Evolutionary conservation across 1,284 basidiomycete species (phyloP).

Genomic region (Ceratobasidium sp.): DNA sequence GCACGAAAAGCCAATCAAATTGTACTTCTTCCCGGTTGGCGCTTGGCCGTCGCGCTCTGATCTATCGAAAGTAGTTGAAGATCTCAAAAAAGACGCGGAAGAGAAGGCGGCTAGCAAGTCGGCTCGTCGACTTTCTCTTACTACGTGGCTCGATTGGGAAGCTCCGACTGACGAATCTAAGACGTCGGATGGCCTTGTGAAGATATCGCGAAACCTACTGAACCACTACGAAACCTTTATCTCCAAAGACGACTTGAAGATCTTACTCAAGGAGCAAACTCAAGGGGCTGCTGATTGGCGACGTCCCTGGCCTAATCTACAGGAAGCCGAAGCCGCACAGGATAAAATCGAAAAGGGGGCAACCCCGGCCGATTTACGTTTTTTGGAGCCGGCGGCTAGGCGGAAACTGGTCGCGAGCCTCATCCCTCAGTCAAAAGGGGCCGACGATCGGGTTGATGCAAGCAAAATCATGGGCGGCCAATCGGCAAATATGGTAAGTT

Average conservation of each 20-base stretch:
- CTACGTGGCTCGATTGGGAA: background rate
- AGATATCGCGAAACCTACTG: background rate
- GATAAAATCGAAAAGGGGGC: too few species aligned
- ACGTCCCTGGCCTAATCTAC: background rate
- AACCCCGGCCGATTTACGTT: background rate
- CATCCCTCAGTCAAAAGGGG: background rate
- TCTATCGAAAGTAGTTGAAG: background rate
- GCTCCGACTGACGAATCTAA: background rate
- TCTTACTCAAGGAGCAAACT: background rate
- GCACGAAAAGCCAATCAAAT: background rate
- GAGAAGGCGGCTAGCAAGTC: background rate
- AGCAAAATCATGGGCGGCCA: background rate
- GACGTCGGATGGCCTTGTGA: background rate
- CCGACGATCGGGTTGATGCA: background rate
- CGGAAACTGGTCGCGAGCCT: background rate
- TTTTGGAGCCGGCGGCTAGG: too few species aligned
- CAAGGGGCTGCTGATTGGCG: background rate
- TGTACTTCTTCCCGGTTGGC: background rate
- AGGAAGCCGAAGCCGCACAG: background rate
- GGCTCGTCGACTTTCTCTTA: background rate
- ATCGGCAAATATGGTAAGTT: background rate
- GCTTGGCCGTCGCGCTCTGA: background rate
- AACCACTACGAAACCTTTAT: conserved; percentile 3
- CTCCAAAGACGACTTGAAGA: background rate
- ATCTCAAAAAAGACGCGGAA: background rate